Base-by-base conservation (phyloP, 805 yeast genomes). In the Clavispora fructus region DNA sequence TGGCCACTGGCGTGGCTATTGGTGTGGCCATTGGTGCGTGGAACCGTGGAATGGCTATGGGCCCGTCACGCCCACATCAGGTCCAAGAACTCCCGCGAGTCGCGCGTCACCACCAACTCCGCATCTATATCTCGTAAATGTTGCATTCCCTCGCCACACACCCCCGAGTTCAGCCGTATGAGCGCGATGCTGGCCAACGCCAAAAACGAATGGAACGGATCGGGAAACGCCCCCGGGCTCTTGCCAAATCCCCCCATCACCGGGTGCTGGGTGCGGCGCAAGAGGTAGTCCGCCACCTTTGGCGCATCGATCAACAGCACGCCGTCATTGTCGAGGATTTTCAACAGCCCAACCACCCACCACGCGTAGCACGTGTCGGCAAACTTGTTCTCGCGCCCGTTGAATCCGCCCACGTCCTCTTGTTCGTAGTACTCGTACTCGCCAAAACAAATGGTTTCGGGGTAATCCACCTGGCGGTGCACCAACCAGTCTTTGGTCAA, bases 291-390 rank as follows among this genome's bases (percentile, higher is more conserved):
- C 3, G 56, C 51, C 1, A 75, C 73, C 6, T 58, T 59, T 0
- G 61, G 58, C 7, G 47, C 31, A 49, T 81, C 69, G 1, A 77
- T 53, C 12, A 79, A 57, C 0, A 48, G 46, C 19, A 62, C 43
- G n/a, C 55, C 51, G 12, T 48, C 16, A 1, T 27, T 19, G 1
- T 60, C 61, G 23, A 87, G 55, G 12, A 84, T 54, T 1, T 59
- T 54, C 50, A 88, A 65, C 5, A 87, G 69, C 2, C 79, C 91
- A 13, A 80, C 56, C 40, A 80, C 77, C 97, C 97, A 90, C 74
- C 89, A 90, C 7, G 85, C 78, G 59, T 90, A 90, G 67, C 97
- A 90, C 0, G 95, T 85, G 63, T 90, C 97, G 4, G 85, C 85
- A 47, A 73, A 76, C 61, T 90, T 90, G 61, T 88, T 88, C n/a